Base-by-base conservation (phyloP, 176 grass and related monocot species). In the Cenchrus americanus region DNA sequence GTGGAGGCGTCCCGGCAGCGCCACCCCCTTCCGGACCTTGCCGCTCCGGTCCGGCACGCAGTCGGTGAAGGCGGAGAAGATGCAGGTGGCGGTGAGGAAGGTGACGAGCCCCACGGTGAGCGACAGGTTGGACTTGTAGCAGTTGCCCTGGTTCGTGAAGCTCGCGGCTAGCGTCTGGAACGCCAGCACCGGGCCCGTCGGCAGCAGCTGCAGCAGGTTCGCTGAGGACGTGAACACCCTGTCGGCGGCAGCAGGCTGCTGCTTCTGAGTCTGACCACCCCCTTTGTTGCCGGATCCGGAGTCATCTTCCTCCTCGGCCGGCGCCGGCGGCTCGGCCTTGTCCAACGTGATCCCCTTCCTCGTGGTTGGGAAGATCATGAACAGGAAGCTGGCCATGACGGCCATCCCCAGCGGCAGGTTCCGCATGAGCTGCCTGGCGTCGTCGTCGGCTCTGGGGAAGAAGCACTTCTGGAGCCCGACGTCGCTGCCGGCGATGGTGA, bases 31-130 rank as follows among this genome's bases (percentile, higher is more conserved):
- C 78, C 83, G 86, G 48, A 70, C 57, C 78, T 86, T 88, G 34
- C 77, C 71, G 41, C 85, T 79, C 0, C 52, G 52, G 52, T 49
- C 83, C 18, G 22, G 5, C 24, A 92, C 58, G 55, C 78, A 80
- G 58, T 92, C 90, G 32, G 86, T 92, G 78, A 92, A 88, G 79
- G 71, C 47, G 59, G 83, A 69, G 48, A 88, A 13, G 24, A 78
- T 4, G 22, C 86, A 92, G 55, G 86, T 42, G 64, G 63, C 55
- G 37, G 46, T 57, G 78, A 86, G 85, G 40, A 86, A 6, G 73
- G 21, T 54, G 55, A 86, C 37, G 6, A 92, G 86, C 0, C 69
- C 5, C 12, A 59, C 43, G 5, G 86, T 86, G 10, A 92, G 71
- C 19, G 19, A 83, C 57, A 19, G 75, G 86, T 88, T 92, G 21